A percentile compares a stretch with the other conserved stretches of the same genome.
These are phyloP conservation scores for Nicotiana paniculata DNA, from an alignment of 257 asterid genomes.

Conservation along the genomic window DNA sequence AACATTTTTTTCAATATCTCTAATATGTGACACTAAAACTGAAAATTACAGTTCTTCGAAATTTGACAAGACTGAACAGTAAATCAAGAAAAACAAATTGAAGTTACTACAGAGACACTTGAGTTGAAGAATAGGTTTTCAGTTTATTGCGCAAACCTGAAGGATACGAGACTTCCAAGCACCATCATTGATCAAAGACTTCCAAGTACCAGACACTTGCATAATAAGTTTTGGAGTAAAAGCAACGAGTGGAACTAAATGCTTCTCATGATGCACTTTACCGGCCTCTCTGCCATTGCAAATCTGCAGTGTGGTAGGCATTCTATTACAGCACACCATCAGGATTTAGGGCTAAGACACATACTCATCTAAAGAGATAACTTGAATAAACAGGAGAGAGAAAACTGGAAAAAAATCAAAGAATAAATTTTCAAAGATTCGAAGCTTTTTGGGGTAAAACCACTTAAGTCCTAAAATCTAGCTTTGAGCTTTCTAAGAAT, in stretches of 20 bases:
- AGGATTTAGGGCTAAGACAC: neutral
- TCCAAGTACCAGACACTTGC: constrained; percentile 48
- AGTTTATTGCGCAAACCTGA: constrained; percentile 41
- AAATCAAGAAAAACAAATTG: neutral
- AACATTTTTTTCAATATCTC: neutral
- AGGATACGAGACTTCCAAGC: constrained; percentile 68
- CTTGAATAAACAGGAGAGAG: neutral
- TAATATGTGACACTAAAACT: neutral
- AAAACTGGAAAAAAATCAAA: neutral
- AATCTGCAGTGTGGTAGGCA: constrained; percentile 40
- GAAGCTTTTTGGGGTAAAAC: neutral
- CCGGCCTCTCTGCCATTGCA: constrained; percentile 27
- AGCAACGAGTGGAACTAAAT: constrained; percentile 58
- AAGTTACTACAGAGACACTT: neutral
- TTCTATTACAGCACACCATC: neutral
- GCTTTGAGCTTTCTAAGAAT: neutral
- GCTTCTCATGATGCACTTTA: constrained; percentile 48
- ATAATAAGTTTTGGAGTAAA: constrained; percentile 58
- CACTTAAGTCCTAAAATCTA: neutral
- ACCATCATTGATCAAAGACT: constrained; percentile 11
- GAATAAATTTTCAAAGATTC: neutral
- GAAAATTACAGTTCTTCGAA: neutral
- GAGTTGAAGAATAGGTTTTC: neutral
- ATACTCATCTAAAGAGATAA: neutral
- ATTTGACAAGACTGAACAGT: neutral